Base-by-base conservation (phyloP, 257 asterid species). In the Verbena officinalis region DNA sequence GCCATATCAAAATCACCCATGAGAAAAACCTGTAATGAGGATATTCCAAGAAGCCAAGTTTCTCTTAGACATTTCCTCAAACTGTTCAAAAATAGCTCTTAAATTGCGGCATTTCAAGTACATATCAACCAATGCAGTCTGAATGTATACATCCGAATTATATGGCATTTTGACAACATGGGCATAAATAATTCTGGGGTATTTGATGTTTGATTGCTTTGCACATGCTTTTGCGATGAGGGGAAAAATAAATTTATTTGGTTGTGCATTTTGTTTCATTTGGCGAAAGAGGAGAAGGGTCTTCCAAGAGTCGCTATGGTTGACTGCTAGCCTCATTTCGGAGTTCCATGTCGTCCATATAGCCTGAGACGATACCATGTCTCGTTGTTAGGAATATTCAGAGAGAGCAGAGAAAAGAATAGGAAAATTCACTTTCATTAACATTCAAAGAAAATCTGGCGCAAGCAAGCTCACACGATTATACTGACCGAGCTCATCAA, bases 41-140 rank as follows among this genome's bases (percentile, higher is more conserved):
- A 84, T 78, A 68, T 90, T 90, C 96, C 95, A 87, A 21, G 95
- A 82, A 73, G 81, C 83, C 7, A 75, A 53, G 70, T 90, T 96
- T 53, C 84, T 74, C 1, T 55, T 70, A 23, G 89, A 65, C 85
- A 87, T 86, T 75, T 74, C 85, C 23, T 87, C 97, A 31, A 90
- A 90, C 96, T 85, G 14, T 0, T 45, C 44, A 30, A 49, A 63
- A 8, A 91, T 91, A 49, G 67, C 43, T 1, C 62, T 78, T 20
- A 85, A 23, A 7, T 59, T 38, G 7, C 49, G 55, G 50, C 95
- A 89, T 71, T 89, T 89, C 11, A 74, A 81, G 20, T 89, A 84
- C 87, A 68, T 76, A 7, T 82, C 86, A 0, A 82, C 57, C 74
- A 89, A 10, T n/a, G 90, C 81, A 24, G 96, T 84, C 15, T 71